Evolutionary conservation across 1,284 basidiomycete species (phyloP).

Genomic region (Rhodotorula sp.): DNA sequence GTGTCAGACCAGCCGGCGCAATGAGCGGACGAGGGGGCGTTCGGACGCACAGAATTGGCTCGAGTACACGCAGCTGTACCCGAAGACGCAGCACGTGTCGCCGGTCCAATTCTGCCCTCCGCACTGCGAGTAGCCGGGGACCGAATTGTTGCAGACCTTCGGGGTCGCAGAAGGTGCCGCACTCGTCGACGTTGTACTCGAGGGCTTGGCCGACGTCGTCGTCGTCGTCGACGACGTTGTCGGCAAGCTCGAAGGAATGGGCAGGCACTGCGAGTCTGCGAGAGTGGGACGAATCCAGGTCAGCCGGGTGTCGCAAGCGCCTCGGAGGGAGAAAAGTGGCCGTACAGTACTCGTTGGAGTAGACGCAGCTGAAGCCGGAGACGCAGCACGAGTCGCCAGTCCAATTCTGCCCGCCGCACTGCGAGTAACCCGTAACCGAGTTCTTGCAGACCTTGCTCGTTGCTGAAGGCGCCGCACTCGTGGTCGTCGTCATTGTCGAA

Average conservation of each 20-base stretch:
- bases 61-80: not conserved
- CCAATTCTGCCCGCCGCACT: constrained; percentile 13
- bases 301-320: no score
- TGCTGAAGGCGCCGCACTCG: no score
- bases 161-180: not conserved
- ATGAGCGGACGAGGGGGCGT: not conserved
- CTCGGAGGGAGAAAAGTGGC: no score
- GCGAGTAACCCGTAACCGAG: not conserved
- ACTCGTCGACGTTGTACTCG: not conserved
- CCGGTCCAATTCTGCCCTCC: constrained; percentile 2
- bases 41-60: constrained; percentile 1
- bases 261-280: constrained; percentile 22
- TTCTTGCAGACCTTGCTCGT: not conserved
- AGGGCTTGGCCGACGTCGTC: not conserved
- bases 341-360: constrained; percentile 16
- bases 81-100: constrained; percentile 3
- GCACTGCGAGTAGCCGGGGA: constrained; percentile 1
- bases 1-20: not conserved
- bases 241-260: not conserved
- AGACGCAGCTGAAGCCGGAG: constrained; percentile 10
- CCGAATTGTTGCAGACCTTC: not conserved
- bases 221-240: not conserved
- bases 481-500: no score
- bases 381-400: constrained; percentile 16
- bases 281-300: not conserved